These are phyloP conservation scores for Fomes fomentarius DNA, from an alignment of 1,284 basidiomycete genomes.

Conservation along the genomic window DNA sequence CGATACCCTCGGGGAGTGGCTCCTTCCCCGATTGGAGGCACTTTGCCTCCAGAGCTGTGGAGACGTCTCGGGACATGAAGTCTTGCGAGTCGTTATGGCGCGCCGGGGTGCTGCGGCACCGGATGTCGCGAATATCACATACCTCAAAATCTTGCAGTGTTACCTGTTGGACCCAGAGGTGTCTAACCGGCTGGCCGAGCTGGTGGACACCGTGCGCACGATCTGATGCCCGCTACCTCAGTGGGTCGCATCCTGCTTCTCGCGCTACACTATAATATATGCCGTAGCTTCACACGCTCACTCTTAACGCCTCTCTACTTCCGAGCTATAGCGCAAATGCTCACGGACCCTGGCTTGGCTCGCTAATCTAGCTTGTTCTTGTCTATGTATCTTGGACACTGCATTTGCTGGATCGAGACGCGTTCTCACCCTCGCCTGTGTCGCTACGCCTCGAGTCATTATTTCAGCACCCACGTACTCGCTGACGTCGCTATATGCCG, in stretches of 20 bases:
- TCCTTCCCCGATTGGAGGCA: conserved; percentile 35
- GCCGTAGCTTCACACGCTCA: too few relatives aligned
- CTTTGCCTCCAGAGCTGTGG: conserved; percentile 35
- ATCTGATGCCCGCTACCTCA: conserved; percentile 3
- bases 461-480: not conserved
- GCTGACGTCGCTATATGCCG: not conserved
- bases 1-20: conserved; percentile 28
- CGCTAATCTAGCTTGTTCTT: not conserved
- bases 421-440: not conserved
- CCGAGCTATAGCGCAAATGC: too few relatives aligned
- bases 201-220: conserved; percentile 29
- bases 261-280: too few relatives aligned
- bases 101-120: conserved; percentile 22
- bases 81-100: conserved; percentile 33
- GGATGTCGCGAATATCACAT: conserved; percentile 26
- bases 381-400: not conserved
- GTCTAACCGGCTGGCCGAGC: conserved; percentile 25
- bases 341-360: not conserved
- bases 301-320: not conserved
- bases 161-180: conserved; percentile 31
- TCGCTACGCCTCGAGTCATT: too few relatives aligned
- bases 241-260: too few relatives aligned
- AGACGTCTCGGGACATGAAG: conserved; percentile 38
- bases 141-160: conserved; percentile 33
- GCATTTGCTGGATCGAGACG: not conserved